Conservation (phyloP, 2,329 filamentous ascomycete species). For the Curvularia sp. region DNA sequence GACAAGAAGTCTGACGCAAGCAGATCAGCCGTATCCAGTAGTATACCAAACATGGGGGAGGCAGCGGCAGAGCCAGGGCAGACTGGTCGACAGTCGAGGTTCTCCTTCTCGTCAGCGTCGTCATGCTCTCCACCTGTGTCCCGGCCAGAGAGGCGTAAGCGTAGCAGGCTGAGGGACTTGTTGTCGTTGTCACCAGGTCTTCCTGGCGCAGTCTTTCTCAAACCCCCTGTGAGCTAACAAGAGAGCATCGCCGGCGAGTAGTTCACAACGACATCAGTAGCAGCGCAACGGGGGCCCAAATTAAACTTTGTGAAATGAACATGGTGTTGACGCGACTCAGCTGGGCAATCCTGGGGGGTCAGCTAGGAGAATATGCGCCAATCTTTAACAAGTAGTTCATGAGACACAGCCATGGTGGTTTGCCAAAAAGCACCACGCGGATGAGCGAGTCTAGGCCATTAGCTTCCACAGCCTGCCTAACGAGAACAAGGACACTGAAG, state of each 20-base stretch:
- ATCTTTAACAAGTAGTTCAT: slow-evolving; percentile 15
- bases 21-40: background rate
- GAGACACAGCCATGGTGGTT: slow-evolving; percentile 17
- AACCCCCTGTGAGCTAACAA: slow-evolving; percentile 17
- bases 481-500: slow-evolving; percentile 18
- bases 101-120: slow-evolving; percentile 34
- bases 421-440: slow-evolving; percentile 1
- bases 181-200: slow-evolving; percentile 31
- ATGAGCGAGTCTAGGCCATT: slow-evolving; percentile 21
- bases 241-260: slow-evolving; percentile 21
- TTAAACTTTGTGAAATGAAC: slow-evolving; percentile 26
- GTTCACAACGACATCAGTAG: slow-evolving; percentile 7
- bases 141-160: slow-evolving; percentile 28
- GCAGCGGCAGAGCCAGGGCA: slow-evolving; percentile 6
- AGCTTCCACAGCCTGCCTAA: slow-evolving; percentile 2
- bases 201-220: slow-evolving; percentile 28
- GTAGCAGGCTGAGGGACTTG: slow-evolving; percentile 30
- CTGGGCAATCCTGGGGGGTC: background rate
- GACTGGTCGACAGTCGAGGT: slow-evolving; percentile 22
- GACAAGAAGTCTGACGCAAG: background rate
- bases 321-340: slow-evolving; percentile 4
- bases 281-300: slow-evolving; percentile 12
- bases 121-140: slow-evolving; percentile 28
- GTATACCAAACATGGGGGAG: background rate
- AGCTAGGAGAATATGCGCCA: slow-evolving; percentile 7